Percentiles rank a stretch among this genome's conserved stretches.
These are phyloP conservation scores for Phytopythium chamaehyphon DNA, from an alignment of 352 stramenopile genomes.

Conservation along the genomic window DNA sequence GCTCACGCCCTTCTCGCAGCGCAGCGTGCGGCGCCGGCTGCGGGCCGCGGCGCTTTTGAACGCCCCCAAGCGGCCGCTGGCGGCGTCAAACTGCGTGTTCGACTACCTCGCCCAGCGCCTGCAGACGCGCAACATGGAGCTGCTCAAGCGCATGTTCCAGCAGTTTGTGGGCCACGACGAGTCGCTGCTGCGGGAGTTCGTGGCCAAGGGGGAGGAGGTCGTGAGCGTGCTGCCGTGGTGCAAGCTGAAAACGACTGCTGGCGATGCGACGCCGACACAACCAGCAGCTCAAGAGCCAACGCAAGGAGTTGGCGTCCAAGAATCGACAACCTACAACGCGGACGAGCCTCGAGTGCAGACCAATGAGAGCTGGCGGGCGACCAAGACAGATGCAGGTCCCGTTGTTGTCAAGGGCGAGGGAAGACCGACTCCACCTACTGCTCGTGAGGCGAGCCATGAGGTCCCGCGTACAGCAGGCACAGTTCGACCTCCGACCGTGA, in stretches of 20 bases:
- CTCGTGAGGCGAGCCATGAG: no score
- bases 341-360: no score
- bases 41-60: conserved; percentile 23
- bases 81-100: conserved; percentile 24
- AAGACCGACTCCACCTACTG: no score
- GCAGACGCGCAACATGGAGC: conserved; percentile 32
- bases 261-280: conserved; percentile 10
- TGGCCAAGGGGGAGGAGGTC: conserved; percentile 16
- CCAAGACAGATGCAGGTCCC: no score
- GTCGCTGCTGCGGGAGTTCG: conserved; percentile 18
- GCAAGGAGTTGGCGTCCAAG: no score
- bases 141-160: conserved; percentile 35
- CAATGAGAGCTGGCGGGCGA: no score
- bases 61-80: conserved; percentile 20
- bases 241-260: neutral
- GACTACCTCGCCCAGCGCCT: conserved; percentile 29
- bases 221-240: conserved; percentile 35
- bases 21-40: neutral
- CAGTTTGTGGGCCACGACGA: conserved; percentile 28
- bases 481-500: no score
- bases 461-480: conserved; percentile 5
- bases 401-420: no score
- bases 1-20: conserved; percentile 28
- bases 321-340: no score
- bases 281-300: conserved; percentile 20